These are phyloP conservation scores for Millerozyma acaciae DNA, from an alignment of 805 yeast genomes.

Conservation along the genomic window DNA sequence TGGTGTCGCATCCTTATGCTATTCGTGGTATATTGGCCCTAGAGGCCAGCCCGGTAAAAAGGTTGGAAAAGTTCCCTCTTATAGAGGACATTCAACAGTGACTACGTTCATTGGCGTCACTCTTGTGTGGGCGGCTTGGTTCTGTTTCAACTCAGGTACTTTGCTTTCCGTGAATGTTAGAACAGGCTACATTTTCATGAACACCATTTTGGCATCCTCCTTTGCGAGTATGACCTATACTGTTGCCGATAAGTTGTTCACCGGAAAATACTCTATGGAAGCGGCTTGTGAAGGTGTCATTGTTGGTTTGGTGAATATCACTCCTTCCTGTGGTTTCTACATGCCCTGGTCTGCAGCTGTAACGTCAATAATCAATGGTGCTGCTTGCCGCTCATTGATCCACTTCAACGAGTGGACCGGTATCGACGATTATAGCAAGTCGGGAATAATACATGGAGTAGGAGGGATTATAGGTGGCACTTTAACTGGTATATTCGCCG, in stretches of 20 bases:
- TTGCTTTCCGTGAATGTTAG: constrained; percentile 35
- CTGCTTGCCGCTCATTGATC: constrained; percentile 32
- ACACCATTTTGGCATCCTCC: constrained; percentile 50
- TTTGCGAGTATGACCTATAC: constrained; percentile 45
- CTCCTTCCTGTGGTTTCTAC: constrained; percentile 45
- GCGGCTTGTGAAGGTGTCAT: constrained; percentile 47
- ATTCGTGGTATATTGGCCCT: constrained; percentile 41
- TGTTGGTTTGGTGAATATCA: constrained; percentile 44
- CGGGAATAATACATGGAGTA: constrained; percentile 44
- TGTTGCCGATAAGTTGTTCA: constrained; percentile 35
- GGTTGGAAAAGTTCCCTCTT: constrained; percentile 18
- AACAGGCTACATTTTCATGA: constrained; percentile 45
- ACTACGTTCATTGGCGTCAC: constrained; percentile 43
- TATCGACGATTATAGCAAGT: constrained; percentile 44
- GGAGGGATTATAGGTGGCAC: constrained; percentile 46
- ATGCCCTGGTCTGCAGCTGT: constrained; percentile 46
- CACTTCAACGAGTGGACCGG: constrained; percentile 37
- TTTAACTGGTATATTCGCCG: constrained; percentile 44
- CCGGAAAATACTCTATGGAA: constrained; percentile 38
- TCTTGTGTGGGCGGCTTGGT: constrained; percentile 48
- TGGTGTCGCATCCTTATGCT: constrained; percentile 41
- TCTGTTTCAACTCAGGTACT: constrained; percentile 47
- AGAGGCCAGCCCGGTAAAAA: constrained; percentile 24
- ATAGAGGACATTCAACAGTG: constrained; percentile 32
- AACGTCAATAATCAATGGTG: constrained; percentile 37